Conservation (phyloP, 129 eudicot species). For the Erigeron canadensis region DNA sequence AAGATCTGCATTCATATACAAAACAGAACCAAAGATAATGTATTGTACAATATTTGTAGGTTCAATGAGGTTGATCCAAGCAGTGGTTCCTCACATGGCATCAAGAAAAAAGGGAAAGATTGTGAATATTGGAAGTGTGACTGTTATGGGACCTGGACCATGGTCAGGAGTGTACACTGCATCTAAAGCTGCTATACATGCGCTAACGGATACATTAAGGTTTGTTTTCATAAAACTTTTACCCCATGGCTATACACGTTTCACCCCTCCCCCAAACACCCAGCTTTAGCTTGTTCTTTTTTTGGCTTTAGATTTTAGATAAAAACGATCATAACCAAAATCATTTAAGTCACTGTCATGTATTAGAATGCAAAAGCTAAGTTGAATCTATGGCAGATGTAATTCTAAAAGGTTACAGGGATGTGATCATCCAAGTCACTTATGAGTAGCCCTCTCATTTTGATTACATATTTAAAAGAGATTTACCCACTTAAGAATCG, state of each 20-base stretch:
- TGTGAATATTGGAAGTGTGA: constrained; percentile 80
- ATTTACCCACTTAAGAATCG: not conserved
- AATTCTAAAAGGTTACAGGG: not conserved
- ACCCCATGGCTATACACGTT: not conserved
- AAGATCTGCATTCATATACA: too few species aligned
- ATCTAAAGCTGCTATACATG: constrained; percentile 91
- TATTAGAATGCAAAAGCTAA: not conserved
- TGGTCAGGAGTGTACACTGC: constrained; percentile 91
- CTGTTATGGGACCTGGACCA: constrained; percentile 79
- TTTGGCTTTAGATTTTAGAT: not conserved
- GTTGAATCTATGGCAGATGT: not conserved
- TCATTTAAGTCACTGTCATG: not conserved
- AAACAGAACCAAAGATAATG: too few species aligned
- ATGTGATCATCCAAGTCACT: not conserved
- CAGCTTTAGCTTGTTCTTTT: not conserved
- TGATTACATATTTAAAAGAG: not conserved
- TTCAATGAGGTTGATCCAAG: constrained; percentile 81
- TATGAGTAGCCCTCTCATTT: not conserved
- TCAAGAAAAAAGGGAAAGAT: constrained; percentile 88
- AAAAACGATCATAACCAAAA: not conserved
- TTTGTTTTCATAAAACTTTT: constrained; percentile 28
- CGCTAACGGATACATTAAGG: constrained; percentile 83
- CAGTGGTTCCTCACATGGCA: constrained; percentile 93
- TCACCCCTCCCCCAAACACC: not conserved
- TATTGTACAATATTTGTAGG: too few species aligned